A percentile compares a stretch with the other conserved stretches of the same genome.
These are phyloP conservation scores for Cladosporium sp. DNA, from an alignment of 2,329 filamentous ascomycete genomes.

Conservation along the genomic window DNA sequence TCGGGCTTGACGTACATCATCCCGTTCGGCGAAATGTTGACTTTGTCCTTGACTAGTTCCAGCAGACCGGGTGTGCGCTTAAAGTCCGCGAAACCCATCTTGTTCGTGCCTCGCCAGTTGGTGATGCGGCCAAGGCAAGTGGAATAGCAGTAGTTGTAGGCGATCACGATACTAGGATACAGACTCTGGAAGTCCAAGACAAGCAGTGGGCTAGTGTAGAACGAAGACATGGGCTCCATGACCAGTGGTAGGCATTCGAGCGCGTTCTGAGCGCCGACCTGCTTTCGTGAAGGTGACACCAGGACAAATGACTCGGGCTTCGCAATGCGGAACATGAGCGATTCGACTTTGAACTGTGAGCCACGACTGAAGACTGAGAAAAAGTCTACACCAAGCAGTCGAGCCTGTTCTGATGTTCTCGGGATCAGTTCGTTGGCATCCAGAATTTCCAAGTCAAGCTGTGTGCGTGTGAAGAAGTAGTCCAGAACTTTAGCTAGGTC, in stretches of 20 bases:
- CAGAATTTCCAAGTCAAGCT: slow-evolving; percentile 85
- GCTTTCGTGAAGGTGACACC: slow-evolving; percentile 84
- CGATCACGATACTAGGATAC: slow-evolving; percentile 98
- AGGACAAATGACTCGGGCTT: slow-evolving; percentile 95
- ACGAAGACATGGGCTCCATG: slow-evolving; percentile 94
- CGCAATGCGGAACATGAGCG: slow-evolving; percentile 96
- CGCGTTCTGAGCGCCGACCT: slow-evolving; percentile 91
- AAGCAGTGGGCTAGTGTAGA: slow-evolving; percentile 85
- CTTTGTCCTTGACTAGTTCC: slow-evolving; percentile 74
- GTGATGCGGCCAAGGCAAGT: slow-evolving; percentile 87
- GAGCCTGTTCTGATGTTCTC: slow-evolving; percentile 89
- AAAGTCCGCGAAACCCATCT: slow-evolving; percentile 93
- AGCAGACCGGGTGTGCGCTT: slow-evolving; percentile 73
- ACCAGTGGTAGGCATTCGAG: slow-evolving; percentile 91
- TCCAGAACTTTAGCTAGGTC: slow-evolving; percentile 74
- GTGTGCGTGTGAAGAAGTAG: slow-evolving; percentile 74
- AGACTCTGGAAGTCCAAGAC: slow-evolving; percentile 95
- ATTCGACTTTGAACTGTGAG: slow-evolving; percentile 98
- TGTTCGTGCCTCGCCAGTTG: slow-evolving; percentile 85
- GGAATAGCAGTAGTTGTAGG: slow-evolving; percentile 98
- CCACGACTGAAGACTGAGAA: slow-evolving; percentile 93
- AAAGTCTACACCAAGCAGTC: slow-evolving; percentile 91
- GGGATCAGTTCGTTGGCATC: slow-evolving; percentile 86
- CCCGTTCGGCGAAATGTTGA: slow-evolving; percentile 93
- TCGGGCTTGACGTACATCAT: slow-evolving; percentile 90